Conservation (phyloP, 768 basidiomycete species). For the Amanita rimosa region DNA sequence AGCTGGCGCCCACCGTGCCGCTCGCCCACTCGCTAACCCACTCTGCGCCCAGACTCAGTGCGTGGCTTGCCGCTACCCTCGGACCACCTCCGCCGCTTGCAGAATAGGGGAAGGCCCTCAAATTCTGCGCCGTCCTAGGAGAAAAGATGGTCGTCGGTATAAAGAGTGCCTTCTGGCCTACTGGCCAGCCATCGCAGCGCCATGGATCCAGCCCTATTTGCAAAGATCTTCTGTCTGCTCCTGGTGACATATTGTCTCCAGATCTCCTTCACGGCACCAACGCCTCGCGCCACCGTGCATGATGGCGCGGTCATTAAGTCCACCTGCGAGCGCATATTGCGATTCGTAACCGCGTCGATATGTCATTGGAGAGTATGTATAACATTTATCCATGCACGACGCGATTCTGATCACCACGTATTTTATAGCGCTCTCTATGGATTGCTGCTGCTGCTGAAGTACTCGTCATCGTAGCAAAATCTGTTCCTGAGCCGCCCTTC, state of each 20-base stretch:
- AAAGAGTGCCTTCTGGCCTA: not conserved
- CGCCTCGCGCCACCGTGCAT: not conserved
- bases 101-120: not conserved
- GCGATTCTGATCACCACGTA: not conserved
- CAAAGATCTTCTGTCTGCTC: not conserved
- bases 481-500: slow-evolving; percentile 5
- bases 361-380: not conserved
- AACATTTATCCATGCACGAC: not conserved
- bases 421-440: slow-evolving; percentile 12
- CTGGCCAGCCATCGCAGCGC: not conserved
- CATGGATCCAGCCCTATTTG: not conserved
- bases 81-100: not conserved
- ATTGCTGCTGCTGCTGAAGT: slow-evolving; percentile 11
- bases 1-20: not conserved
- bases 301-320: not conserved
- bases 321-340: not conserved
- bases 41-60: not conserved
- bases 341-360: not conserved
- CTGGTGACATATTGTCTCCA: not conserved
- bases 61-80: not conserved
- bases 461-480: slow-evolving; percentile 9
- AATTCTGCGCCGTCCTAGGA: no score
- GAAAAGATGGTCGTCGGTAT: not conserved
- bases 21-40: not conserved
- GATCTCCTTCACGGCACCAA: not conserved